These are phyloP conservation scores for Apiotrichum montevideense DNA, from an alignment of 1,284 basidiomycete genomes.

Conservation along the genomic window DNA sequence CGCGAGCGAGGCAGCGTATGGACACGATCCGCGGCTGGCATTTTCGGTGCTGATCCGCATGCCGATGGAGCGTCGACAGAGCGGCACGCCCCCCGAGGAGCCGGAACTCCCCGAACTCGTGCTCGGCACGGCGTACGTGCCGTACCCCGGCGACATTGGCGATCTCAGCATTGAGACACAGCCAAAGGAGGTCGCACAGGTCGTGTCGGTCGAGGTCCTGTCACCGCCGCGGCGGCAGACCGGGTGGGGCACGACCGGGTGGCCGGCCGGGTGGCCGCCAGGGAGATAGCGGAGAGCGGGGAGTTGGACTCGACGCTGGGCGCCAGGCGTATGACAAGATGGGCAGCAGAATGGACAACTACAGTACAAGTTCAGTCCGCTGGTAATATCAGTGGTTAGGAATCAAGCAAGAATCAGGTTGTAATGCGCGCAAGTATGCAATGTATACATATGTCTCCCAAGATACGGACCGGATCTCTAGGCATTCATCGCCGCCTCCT, in stretches of 20 bases:
- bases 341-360: no score
- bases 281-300: no score
- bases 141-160: neutral
- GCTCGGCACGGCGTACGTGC: conserved; percentile 10
- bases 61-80: neutral
- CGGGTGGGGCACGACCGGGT: no score
- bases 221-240: neutral
- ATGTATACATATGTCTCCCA: neutral
- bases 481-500: conserved; percentile 19
- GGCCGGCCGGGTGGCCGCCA: no score
- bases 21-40: neutral
- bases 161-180: neutral
- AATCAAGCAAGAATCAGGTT: no score
- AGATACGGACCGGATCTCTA: neutral
- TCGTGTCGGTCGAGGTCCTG: conserved; percentile 1
- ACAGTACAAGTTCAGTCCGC: no score
- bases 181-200: neutral
- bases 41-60: conserved; percentile 12
- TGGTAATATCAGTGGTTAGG: no score
- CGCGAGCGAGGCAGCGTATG: neutral
- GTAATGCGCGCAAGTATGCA: no score
- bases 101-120: conserved; percentile 10
- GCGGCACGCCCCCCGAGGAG: neutral
- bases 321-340: no score
- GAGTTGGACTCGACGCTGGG: no score